Evolutionary conservation across 805 yeast species (phyloP).

Genomic region (Barnettozyma californica): DNA sequence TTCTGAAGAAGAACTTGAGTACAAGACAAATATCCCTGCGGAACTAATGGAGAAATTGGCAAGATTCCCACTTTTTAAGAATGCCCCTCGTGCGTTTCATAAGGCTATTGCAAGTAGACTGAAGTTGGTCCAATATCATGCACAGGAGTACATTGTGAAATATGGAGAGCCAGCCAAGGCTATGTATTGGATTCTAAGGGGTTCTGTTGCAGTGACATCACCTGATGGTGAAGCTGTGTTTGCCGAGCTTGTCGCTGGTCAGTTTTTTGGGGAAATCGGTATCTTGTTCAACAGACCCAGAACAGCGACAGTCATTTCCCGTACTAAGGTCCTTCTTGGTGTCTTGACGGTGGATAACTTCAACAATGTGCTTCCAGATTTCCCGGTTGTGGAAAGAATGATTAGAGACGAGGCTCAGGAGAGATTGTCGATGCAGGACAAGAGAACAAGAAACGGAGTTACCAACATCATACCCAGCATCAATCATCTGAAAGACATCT

Average conservation of each 20-base stretch:
- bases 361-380: constrained; percentile 51
- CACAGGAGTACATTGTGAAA: constrained; percentile 65
- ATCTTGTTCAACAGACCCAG: constrained; percentile 69
- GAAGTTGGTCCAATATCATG: constrained; percentile 53
- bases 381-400: constrained; percentile 60
- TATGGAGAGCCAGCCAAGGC: constrained; percentile 70
- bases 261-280: constrained; percentile 78
- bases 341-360: constrained; percentile 62
- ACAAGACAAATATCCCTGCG: constrained; percentile 36
- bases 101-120: constrained; percentile 53
- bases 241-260: constrained; percentile 64
- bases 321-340: constrained; percentile 61
- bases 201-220: constrained; percentile 70
- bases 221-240: constrained; percentile 72
- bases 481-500: not conserved
- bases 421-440: constrained; percentile 64
- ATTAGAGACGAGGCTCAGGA: constrained; percentile 80
- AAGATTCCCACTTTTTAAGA: constrained; percentile 58
- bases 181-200: constrained; percentile 77
- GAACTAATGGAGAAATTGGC: constrained; percentile 48
- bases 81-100: constrained; percentile 64
- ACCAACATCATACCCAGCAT: constrained; percentile 24
- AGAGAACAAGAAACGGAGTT: constrained; percentile 43
- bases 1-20: not conserved
- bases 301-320: constrained; percentile 73